Base-by-base conservation (phyloP, 2,329 filamentous ascomycete genomes). In the Fusarium aywerte region DNA sequence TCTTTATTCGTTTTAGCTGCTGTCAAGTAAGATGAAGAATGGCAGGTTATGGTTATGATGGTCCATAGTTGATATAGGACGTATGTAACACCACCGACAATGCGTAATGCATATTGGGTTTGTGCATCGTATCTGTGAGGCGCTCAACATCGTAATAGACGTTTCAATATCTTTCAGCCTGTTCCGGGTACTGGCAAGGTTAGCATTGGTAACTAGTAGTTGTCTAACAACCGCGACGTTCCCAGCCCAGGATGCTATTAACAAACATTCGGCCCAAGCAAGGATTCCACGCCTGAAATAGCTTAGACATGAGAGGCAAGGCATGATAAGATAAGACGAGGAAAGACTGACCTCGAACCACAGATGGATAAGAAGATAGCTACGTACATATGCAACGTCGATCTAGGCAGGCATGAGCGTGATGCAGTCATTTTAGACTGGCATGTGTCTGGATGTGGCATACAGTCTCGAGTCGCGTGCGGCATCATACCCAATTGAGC, bases 341-440 rank as follows among this genome's bases (percentile, higher is more conserved):
- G 31, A 20, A 38, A 58, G 32, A 27, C 25, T 39, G 56, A 27
- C 45, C 25, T 51, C 45, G 44, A 36, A 56, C 36, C 43, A 53
- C 27, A 52, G 61, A 51, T 42, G 50, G 53, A 50, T 40, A 43
- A 50, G 35, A 44, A 62, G 45, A 55, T 13, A 58, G 39, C 44
- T 54, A n/a, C 47, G 45, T 55, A 67, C 47, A 54, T 55, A 67
- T 68, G 57, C 65, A 48, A 54, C 53, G 65, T 27, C 54, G 65
- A 68, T 69, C 65, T 38, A 38, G 43, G 49, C 32, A 47, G 59
- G 42, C 63, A 48, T 35, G 44, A 48, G 36, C 62, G 43, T 54
- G 48, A 42, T 56, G 64, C 31, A 67, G 45, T 44, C 52, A 39
- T 51, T 25, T 20, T 32, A 38, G 21, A 49, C 57, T 53, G 62